Percentiles rank a stretch among this genome's conserved stretches.
phyloP scores from a whole-genome alignment of 192 early-diverging fungal genomes.

The Backusella sp. region DNA sequence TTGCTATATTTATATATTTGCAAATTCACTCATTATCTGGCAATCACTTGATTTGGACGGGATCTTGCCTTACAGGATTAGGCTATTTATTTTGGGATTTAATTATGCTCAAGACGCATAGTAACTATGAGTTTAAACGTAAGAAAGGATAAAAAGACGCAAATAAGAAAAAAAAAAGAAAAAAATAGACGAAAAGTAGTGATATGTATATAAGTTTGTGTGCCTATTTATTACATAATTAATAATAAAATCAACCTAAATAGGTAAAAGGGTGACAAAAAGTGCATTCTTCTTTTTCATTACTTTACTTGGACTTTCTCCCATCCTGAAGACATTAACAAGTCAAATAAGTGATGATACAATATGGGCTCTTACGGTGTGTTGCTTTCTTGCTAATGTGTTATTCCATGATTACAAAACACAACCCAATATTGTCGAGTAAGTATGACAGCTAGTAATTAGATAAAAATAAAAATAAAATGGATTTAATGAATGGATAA shows the following conservation, averaged over 20 bases:
- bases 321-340: constrained; percentile 90
- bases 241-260: not conserved
- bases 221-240: not conserved
- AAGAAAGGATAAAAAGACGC: not conserved
- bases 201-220: not conserved
- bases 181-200: not conserved
- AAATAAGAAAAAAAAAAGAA: not conserved
- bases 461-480: constrained; percentile 33
- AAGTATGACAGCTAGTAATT: constrained; percentile 31
- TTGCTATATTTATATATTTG: constrained; percentile 84
- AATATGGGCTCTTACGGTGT: constrained; percentile 88
- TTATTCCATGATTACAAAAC: constrained; percentile 88
- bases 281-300: constrained; percentile 72
- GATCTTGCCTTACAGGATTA: constrained; percentile 52
- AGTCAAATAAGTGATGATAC: constrained; percentile 87
- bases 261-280: constrained; percentile 54
- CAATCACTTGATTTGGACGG: constrained; percentile 55
- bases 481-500: constrained; percentile 13
- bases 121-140: constrained; percentile 48
- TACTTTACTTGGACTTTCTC: constrained; percentile 80
- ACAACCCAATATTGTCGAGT: constrained; percentile 50
- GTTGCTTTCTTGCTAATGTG: constrained; percentile 83
- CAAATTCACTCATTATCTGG: constrained; percentile 56
- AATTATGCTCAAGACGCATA: constrained; percentile 42
- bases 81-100: constrained; percentile 76